These are phyloP conservation scores for Cenococcum geophilum DNA, from an alignment of 495 filamentous ascomycete species.

Conservation along the genomic window DNA sequence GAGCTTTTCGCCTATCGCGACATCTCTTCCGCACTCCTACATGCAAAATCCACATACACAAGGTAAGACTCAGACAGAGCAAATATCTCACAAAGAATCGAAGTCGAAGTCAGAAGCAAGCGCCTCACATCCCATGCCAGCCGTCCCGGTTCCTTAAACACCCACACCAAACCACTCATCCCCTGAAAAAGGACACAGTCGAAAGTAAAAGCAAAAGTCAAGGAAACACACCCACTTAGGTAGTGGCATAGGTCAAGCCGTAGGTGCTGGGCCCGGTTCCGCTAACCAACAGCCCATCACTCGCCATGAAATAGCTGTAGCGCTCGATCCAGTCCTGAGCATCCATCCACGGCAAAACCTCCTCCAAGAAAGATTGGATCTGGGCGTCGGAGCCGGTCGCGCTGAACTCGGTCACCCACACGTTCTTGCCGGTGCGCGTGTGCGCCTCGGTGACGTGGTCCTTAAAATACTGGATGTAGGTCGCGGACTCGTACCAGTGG, in stretches of 20 bases:
- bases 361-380: constrained; percentile 51
- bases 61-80: too few species aligned
- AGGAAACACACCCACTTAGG: neutral
- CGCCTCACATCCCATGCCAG: too few species aligned
- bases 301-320: constrained; percentile 77
- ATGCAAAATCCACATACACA: too few species aligned
- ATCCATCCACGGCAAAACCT: constrained; percentile 63
- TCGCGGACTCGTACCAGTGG: constrained; percentile 35
- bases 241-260: constrained; percentile 11
- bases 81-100: too few species aligned
- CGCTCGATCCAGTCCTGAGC: constrained; percentile 55
- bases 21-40: too few species aligned
- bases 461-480: constrained; percentile 39
- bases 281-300: constrained; percentile 44
- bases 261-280: constrained; percentile 13
- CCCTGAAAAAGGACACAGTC: too few species aligned
- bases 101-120: too few species aligned
- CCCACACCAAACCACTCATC: too few species aligned
- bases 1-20: too few species aligned
- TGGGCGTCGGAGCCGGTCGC: constrained; percentile 42
- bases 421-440: constrained; percentile 48
- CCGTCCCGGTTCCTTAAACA: too few species aligned
- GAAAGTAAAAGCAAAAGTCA: too few species aligned
- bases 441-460: constrained; percentile 31
- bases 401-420: constrained; percentile 84